phyloP scores from a whole-genome alignment of 148 eudicot genomes.

The Chenopodium suecicum region DNA sequence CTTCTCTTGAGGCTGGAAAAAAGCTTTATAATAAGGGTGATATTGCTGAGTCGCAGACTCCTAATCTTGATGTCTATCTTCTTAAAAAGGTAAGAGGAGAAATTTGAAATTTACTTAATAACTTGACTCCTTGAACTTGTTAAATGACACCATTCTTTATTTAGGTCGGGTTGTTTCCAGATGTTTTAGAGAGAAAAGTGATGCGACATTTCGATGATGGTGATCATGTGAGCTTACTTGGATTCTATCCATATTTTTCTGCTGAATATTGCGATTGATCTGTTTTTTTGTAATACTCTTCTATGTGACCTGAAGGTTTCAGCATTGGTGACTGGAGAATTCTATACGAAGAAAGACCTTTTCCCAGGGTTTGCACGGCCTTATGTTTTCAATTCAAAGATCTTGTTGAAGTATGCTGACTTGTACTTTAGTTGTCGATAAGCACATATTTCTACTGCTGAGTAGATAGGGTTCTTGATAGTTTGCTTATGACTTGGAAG shows the following conservation, averaged over 20 bases:
- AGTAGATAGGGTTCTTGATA: not conserved
- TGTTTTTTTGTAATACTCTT: not conserved
- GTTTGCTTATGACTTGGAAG: not conserved
- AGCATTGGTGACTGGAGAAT: constrained; percentile 96
- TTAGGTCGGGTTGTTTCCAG: constrained; percentile 97
- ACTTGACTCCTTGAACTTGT: not conserved
- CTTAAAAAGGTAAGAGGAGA: constrained; percentile 67
- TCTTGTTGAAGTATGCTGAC: constrained; percentile 63
- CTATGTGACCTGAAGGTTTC: constrained; percentile 61
- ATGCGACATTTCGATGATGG: constrained; percentile 77
- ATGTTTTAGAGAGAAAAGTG: constrained; percentile 80
- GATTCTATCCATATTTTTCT: not conserved
- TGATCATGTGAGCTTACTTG: constrained; percentile 61
- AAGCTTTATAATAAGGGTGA: constrained; percentile 78
- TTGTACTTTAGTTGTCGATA: not conserved
- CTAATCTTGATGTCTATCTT: constrained; percentile 74
- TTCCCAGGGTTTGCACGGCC: constrained; percentile 99
- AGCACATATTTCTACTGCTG: not conserved
- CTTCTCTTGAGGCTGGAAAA: constrained; percentile 64
- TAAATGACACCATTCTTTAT: constrained; percentile 12
- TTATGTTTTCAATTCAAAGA: constrained; percentile 74
- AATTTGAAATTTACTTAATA: not conserved
- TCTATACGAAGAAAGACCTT: constrained; percentile 75
- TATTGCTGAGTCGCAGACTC: constrained; percentile 56
- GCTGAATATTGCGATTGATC: not conserved